A percentile compares a stretch with the other conserved stretches of the same genome.
Evolutionary conservation across 352 stramenopile genomes (phyloP).

Genomic region (Elongisporangium prolatum): DNA sequence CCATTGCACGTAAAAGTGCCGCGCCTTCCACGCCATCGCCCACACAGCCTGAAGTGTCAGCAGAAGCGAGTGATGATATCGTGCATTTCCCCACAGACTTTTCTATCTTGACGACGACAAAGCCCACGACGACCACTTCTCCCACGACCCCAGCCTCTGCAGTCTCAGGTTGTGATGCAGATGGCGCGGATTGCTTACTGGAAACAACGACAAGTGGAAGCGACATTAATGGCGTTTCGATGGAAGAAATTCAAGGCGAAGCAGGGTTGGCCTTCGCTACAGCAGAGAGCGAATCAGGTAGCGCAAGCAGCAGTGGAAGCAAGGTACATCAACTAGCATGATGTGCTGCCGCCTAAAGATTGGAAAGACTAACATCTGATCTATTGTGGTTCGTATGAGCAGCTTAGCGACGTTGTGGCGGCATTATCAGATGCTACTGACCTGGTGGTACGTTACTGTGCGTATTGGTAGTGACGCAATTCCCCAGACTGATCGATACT

Average conservation of each 20-base stretch:
- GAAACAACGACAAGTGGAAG: slow-evolving; percentile 1
- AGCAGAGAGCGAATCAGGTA: slow-evolving; percentile 10
- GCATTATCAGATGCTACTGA: background rate
- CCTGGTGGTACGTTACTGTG: background rate
- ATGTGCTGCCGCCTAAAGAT: background rate
- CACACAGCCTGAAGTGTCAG: background rate
- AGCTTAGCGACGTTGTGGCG: background rate
- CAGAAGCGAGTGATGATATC: background rate
- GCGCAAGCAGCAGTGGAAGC: slow-evolving; percentile 8
- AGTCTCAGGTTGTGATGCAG: slow-evolving; percentile 3
- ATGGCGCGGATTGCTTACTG: slow-evolving; percentile 21
- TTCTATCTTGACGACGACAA: background rate
- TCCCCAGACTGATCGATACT: background rate
- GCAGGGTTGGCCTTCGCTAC: background rate
- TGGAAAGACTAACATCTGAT: background rate
- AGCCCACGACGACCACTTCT: background rate
- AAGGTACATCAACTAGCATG: slow-evolving; percentile 10
- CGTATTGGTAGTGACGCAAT: background rate
- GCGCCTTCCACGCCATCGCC: background rate
- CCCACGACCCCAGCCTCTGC: background rate
- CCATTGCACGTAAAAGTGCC: background rate
- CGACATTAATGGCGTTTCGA: slow-evolving; percentile 13
- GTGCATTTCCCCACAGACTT: background rate
- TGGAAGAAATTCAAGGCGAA: background rate
- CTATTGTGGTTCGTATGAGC: background rate